phyloP scores from a whole-genome alignment of 768 basidiomycete genomes.

The Leccinum uliginosum region DNA sequence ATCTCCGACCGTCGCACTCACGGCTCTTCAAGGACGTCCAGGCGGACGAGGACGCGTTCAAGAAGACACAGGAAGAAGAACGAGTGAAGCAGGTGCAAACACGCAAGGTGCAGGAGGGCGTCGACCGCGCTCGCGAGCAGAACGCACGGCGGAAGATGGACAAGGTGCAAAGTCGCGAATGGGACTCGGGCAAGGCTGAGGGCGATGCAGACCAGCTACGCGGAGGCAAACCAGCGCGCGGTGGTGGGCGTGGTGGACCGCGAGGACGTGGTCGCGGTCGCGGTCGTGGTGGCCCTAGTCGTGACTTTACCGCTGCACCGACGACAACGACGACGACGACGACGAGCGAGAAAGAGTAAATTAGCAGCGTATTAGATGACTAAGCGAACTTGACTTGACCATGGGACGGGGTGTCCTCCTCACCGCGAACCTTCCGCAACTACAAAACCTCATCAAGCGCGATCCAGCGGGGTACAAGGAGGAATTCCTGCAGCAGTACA shows the following conservation, averaged over 20 bases:
- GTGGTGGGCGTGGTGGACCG: constrained; percentile 28
- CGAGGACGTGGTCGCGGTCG: constrained; percentile 36
- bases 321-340: background rate
- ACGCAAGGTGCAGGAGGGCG: constrained; percentile 63
- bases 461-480: constrained; percentile 88
- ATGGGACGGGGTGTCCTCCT: constrained; percentile 41
- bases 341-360: background rate
- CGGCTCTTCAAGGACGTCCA: constrained; percentile 55
- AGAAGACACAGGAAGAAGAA: constrained; percentile 62
- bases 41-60: constrained; percentile 78
- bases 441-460: constrained; percentile 96
- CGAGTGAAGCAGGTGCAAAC: constrained; percentile 51
- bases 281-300: constrained; percentile 27
- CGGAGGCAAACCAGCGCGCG: constrained; percentile 27
- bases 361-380: no score
- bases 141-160: constrained; percentile 80
- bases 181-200: constrained; percentile 59
- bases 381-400: constrained; percentile 6
- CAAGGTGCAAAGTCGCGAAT: constrained; percentile 74
- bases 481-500: constrained; percentile 96
- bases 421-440: constrained; percentile 86
- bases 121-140: constrained; percentile 70
- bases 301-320: background rate
- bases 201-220: constrained; percentile 16
- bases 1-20: background rate